Conservation (phyloP, 495 filamentous ascomycete genomes). For the Xylaria sp. region DNA sequence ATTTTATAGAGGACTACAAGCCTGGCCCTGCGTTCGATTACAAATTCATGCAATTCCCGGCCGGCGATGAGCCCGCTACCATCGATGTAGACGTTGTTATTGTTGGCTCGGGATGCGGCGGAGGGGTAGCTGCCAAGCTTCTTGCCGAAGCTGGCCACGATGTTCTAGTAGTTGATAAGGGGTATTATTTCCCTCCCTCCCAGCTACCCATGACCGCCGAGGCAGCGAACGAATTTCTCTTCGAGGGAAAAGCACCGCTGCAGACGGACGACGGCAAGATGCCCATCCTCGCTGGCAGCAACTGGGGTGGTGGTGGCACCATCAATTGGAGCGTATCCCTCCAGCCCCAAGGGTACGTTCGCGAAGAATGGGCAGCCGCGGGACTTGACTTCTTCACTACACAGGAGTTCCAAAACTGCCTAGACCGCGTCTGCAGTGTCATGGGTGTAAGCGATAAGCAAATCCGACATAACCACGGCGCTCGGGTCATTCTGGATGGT, state of each 20-base stretch:
- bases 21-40: constrained; percentile 57
- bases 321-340: constrained; percentile 89
- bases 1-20: constrained; percentile 65
- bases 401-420: constrained; percentile 72
- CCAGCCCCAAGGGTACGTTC: constrained; percentile 80
- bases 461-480: constrained; percentile 73
- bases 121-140: constrained; percentile 81
- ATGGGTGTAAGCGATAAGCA: constrained; percentile 77
- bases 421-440: constrained; percentile 66
- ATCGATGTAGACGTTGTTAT: constrained; percentile 84
- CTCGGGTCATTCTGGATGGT: constrained; percentile 74
- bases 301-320: constrained; percentile 87
- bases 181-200: constrained; percentile 72
- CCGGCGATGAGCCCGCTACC: constrained; percentile 43
- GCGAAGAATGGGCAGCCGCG: constrained; percentile 79
- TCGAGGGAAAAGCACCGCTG: constrained; percentile 62
- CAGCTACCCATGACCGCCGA: constrained; percentile 75
- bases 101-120: constrained; percentile 87
- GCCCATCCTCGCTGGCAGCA: constrained; percentile 69
- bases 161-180: constrained; percentile 85
- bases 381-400: constrained; percentile 81
- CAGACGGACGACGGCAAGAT: constrained; percentile 69
- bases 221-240: constrained; percentile 66
- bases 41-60: constrained; percentile 58
- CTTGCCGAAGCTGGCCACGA: constrained; percentile 75